These are phyloP conservation scores for Wickerhamomyces alni DNA, from an alignment of 805 yeast genomes.

Conservation along the genomic window DNA sequence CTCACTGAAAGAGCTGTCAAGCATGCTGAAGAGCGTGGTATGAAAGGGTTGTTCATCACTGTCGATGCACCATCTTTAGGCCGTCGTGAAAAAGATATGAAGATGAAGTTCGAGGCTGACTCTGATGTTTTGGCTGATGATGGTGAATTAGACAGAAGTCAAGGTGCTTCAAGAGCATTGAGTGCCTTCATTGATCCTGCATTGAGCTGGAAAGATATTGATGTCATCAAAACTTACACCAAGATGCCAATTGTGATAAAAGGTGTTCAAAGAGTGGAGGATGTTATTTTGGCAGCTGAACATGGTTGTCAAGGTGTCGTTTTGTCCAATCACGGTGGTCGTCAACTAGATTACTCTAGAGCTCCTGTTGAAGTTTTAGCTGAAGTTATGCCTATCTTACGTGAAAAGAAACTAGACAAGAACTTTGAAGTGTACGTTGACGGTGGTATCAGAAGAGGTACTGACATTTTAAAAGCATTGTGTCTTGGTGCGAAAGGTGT, in stretches of 20 bases:
- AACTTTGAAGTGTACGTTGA: constrained; percentile 55
- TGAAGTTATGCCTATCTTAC: constrained; percentile 54
- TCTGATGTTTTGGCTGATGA: constrained; percentile 44
- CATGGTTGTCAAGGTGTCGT: constrained; percentile 75
- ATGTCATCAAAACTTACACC: constrained; percentile 48
- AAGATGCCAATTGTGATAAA: constrained; percentile 65
- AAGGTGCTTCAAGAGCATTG: constrained; percentile 85
- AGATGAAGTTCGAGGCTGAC: constrained; percentile 49
- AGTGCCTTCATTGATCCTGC: constrained; percentile 78
- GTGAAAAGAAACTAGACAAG: constrained; percentile 39
- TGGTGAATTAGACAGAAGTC: constrained; percentile 51
- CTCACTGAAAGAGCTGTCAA: constrained; percentile 54
- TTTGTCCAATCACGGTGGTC: constrained; percentile 83
- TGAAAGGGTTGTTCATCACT: constrained; percentile 80
- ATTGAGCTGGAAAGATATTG: constrained; percentile 59
- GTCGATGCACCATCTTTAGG: constrained; percentile 94
- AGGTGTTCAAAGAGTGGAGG: constrained; percentile 83
- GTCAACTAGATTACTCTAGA: constrained; percentile 80
- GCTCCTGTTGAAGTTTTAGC: constrained; percentile 72
- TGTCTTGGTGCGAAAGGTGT: constrained; percentile 69
- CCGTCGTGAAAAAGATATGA: constrained; percentile 83
- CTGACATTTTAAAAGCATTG: constrained; percentile 59
- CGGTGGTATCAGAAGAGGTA: constrained; percentile 67
- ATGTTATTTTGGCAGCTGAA: constrained; percentile 67
- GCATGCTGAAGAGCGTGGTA: constrained; percentile 67